Conservation (phyloP, 495 filamentous ascomycete species). For the Neurospora sp. region DNA sequence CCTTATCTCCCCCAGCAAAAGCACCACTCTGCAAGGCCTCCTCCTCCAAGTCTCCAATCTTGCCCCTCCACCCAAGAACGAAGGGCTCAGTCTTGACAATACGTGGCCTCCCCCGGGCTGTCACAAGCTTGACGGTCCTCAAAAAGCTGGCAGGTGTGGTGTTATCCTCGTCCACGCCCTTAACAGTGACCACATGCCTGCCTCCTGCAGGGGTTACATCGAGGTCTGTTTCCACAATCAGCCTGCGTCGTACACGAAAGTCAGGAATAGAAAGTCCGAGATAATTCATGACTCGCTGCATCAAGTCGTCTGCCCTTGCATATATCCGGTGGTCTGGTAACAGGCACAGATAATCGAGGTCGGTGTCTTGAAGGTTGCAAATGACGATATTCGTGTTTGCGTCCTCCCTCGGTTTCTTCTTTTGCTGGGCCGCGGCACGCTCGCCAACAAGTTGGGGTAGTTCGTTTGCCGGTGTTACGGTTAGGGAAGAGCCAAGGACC, state of each 20-base stretch:
- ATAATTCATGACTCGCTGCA: slow-evolving; percentile 29
- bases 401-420: neutral
- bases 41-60: slow-evolving; percentile 10
- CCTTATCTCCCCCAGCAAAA: neutral
- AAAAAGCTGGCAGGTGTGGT: slow-evolving; percentile 33
- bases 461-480: slow-evolving; percentile 30
- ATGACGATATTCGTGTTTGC: slow-evolving; percentile 23
- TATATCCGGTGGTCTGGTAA: slow-evolving; percentile 21
- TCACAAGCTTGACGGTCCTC: slow-evolving; percentile 24
- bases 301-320: slow-evolving; percentile 28
- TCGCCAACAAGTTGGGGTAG: slow-evolving; percentile 28
- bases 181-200: slow-evolving; percentile 17
- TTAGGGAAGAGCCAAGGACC: slow-evolving; percentile 36
- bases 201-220: neutral
- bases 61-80: slow-evolving; percentile 18
- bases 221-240: slow-evolving; percentile 19
- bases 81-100: slow-evolving; percentile 29
- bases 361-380: slow-evolving; percentile 37
- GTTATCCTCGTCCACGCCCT: slow-evolving; percentile 31
- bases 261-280: slow-evolving; percentile 24
- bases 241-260: slow-evolving; percentile 24
- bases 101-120: slow-evolving; percentile 17
- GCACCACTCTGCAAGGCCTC: neutral
- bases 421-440: neutral
- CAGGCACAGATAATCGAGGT: slow-evolving; percentile 17